Conservation (phyloP, 352 stramenopile species). For the Pythium chondricola region DNA sequence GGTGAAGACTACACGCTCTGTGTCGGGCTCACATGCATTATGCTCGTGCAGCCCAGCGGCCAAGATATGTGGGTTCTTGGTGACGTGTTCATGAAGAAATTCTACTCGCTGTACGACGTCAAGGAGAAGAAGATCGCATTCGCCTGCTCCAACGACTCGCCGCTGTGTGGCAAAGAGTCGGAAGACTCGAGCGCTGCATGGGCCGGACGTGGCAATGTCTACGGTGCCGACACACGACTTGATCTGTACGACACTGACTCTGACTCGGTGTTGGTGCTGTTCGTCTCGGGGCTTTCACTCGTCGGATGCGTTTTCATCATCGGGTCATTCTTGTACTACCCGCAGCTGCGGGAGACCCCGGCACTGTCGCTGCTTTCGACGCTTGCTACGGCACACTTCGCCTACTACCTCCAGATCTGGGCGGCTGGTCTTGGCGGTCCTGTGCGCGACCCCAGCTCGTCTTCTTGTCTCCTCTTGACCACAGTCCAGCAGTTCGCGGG, state of each 20-base stretch:
- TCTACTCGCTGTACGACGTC: slow-evolving; percentile 92
- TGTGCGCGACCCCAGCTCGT: slow-evolving; percentile 20
- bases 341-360: slow-evolving; percentile 39
- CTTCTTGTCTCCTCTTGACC: slow-evolving; percentile 47
- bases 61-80: slow-evolving; percentile 96
- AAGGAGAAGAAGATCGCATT: slow-evolving; percentile 82
- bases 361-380: slow-evolving; percentile 60
- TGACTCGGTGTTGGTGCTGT: slow-evolving; percentile 66
- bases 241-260: slow-evolving; percentile 72
- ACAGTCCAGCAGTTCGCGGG: slow-evolving; percentile 63
- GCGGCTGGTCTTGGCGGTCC: slow-evolving; percentile 34
- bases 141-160: slow-evolving; percentile 47
- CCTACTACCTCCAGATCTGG: slow-evolving; percentile 61
- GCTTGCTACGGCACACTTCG: slow-evolving; percentile 49
- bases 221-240: slow-evolving; percentile 28
- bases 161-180: slow-evolving; percentile 41
- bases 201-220: slow-evolving; percentile 7
- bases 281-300: slow-evolving; percentile 62
- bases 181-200: slow-evolving; percentile 10
- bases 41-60: slow-evolving; percentile 67
- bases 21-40: slow-evolving; percentile 68
- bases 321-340: slow-evolving; percentile 60
- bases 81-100: slow-evolving; percentile 95
- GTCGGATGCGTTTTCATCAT: slow-evolving; percentile 62
- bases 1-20: slow-evolving; percentile 73